Evolutionary conservation across 2,329 filamentous ascomycete species (phyloP), one percentile per base, ranked within the genome.

Genomic region (Fusarium sacchari): DNA sequence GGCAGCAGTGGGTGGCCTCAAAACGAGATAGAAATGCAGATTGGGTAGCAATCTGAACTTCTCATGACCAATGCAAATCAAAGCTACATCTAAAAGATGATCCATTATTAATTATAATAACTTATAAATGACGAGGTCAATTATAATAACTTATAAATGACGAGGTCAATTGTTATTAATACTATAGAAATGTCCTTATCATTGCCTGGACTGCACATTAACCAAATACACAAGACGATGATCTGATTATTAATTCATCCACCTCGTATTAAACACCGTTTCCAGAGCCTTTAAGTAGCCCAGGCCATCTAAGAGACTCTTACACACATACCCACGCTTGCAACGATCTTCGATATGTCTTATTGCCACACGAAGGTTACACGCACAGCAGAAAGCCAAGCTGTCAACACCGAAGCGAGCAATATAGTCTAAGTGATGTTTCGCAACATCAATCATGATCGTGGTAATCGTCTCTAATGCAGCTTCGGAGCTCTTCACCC

Each of bases 311-410:
- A 53, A 5, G 0, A 53, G 2, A 5, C 24, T 8, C 2, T 53
- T 53, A 9, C 24, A 28, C 9, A 53, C 49, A 22, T 1, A 53
- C 2, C 32, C 24, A 28, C 2, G 18, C 0, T 26, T 37, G 0
- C 32, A 53, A 3, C 32, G 14, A 22, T 9, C 18, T 22, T 37
- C 32, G 3, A 7, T 37, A 22, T 53, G 2, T 1, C 5, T 17
- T 28, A 3, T 28, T 0, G 49, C 10, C 0, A 37, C 32, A 0
- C 12, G 32, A 9, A 53, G 32, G 11, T 53, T 53, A 0, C 24
- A 53, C 4, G 49, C 49, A 4, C 32, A 53, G 0, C 32, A 53
- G 0, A 22, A 53, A 0, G 24, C 32, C 18, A 53, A 9, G 24
- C 24, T 53, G 0, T 53, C 49, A 0, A 53, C 49, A 0, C 18